Conservation (phyloP, 352 stramenopile species). For the Pythium oligandrum region DNA sequence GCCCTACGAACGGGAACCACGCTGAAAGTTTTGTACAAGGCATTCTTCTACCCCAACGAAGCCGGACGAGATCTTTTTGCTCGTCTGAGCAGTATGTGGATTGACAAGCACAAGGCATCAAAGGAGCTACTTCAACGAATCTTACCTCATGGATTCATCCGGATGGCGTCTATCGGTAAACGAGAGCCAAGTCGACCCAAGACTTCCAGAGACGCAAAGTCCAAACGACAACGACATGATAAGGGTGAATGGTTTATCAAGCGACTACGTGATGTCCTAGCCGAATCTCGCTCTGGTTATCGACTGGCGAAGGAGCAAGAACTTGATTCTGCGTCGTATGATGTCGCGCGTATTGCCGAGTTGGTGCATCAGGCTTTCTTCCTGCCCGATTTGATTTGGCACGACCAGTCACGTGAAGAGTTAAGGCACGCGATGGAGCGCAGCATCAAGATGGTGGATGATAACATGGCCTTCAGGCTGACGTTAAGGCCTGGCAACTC, state of each 20-base stretch:
- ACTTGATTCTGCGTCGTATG: not conserved
- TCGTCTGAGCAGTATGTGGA: conserved; percentile 73
- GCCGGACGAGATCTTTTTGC: conserved; percentile 64
- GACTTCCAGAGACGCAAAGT: conserved; percentile 1
- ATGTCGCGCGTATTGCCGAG: conserved; percentile 49
- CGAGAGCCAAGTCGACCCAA: not conserved
- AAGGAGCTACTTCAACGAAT: conserved; percentile 63
- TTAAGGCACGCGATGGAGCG: conserved; percentile 29
- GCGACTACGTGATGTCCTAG: conserved; percentile 32
- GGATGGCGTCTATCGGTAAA: conserved; percentile 44
- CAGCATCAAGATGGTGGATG: conserved; percentile 6
- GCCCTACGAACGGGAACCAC: conserved; percentile 60
- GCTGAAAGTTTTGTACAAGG: conserved; percentile 51
- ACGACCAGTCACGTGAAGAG: conserved; percentile 46
- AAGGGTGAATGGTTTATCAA: conserved; percentile 52
- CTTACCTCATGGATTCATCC: conserved; percentile 67
- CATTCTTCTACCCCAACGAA: conserved; percentile 59
- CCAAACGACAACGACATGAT: not conserved
- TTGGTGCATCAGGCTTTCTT: conserved; percentile 70
- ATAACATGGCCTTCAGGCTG: not conserved
- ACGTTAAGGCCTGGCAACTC: too few species aligned
- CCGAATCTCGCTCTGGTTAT: too few species aligned
- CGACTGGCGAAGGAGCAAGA: conserved; percentile 23
- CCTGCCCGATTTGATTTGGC: conserved; percentile 80
- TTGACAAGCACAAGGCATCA: conserved; percentile 67